A percentile compares a stretch with the other conserved stretches of the same genome.
These are phyloP conservation scores for Ceratobasidium sp. DNA, from an alignment of 1,284 basidiomycete species.

Conservation along the genomic window DNA sequence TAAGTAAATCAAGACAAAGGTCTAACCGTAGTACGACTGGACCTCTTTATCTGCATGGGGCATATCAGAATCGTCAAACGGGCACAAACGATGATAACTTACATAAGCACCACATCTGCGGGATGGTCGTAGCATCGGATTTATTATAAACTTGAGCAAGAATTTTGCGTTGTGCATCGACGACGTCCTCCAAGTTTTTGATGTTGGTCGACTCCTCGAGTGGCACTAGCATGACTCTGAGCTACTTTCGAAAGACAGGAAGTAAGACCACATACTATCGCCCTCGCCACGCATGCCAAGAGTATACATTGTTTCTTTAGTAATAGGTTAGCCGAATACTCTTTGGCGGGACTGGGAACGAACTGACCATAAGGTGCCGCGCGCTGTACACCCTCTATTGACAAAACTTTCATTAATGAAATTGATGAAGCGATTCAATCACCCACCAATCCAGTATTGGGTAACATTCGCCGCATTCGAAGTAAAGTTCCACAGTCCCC, in stretches of 20 bases:
- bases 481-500: conserved; percentile 73
- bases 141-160: conserved; percentile 68
- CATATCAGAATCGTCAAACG: conserved; percentile 11
- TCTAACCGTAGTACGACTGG: conserved; percentile 69
- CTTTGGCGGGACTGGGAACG: background rate
- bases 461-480: conserved; percentile 68
- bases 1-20: background rate
- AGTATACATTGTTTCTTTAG: conserved; percentile 69
- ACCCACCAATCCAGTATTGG: conserved; percentile 64
- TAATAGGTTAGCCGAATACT: background rate
- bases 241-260: background rate
- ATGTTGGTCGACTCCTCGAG: conserved; percentile 66
- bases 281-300: conserved; percentile 77
- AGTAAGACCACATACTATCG: conserved; percentile 60
- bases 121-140: conserved; percentile 65
- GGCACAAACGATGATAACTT: conserved; percentile 53
- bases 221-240: conserved; percentile 61
- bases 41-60: conserved; percentile 68
- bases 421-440: background rate
- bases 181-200: conserved; percentile 67
- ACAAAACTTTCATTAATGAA: background rate
- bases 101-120: conserved; percentile 77
- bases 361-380: conserved; percentile 61
- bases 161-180: conserved; percentile 73
- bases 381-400: conserved; percentile 66